Evolutionary conservation across 805 yeast species (phyloP).

Genomic region (Teunomyces aglyptinius): DNA sequence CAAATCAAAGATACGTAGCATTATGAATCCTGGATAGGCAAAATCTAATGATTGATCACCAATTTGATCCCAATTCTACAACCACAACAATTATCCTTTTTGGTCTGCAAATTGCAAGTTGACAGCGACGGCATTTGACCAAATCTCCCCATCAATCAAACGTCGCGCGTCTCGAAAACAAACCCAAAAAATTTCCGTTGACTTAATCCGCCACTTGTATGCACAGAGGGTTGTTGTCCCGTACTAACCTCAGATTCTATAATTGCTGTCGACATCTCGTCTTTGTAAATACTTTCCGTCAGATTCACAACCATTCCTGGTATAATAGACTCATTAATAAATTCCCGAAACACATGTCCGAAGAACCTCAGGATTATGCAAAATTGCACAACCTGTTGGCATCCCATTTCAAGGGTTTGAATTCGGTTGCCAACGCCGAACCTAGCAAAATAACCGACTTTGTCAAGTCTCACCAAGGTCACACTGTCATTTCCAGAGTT

Average conservation of each 20-base stretch:
- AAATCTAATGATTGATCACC: no score
- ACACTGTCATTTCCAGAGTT: slow-evolving; percentile 85
- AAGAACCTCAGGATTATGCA: slow-evolving; percentile 19
- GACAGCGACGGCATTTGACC: not conserved
- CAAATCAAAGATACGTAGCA: not conserved
- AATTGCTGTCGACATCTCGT: slow-evolving; percentile 2
- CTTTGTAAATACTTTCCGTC: slow-evolving; percentile 5
- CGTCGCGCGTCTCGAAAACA: not conserved
- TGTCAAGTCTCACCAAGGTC: slow-evolving; percentile 85
- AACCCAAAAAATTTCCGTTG: not conserved
- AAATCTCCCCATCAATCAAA: not conserved
- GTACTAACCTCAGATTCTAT: slow-evolving; percentile 3
- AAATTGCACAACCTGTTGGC: slow-evolving; percentile 48
- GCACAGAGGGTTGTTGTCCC: not conserved
- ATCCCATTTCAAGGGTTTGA: slow-evolving; percentile 76
- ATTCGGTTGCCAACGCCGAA: slow-evolving; percentile 73
- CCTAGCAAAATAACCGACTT: slow-evolving; percentile 80
- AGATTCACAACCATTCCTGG: slow-evolving; percentile 4
- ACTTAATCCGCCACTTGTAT: not conserved
- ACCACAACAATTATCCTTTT: not conserved
- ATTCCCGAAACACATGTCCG: slow-evolving; percentile 7
- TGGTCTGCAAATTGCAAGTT: not conserved
- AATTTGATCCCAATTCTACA: no score
- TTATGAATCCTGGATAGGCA: no score
- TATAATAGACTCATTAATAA: slow-evolving; percentile 1